phyloP scores from a whole-genome alignment of 2,329 filamentous ascomycete species.

The Cryphonectria naterciae region DNA sequence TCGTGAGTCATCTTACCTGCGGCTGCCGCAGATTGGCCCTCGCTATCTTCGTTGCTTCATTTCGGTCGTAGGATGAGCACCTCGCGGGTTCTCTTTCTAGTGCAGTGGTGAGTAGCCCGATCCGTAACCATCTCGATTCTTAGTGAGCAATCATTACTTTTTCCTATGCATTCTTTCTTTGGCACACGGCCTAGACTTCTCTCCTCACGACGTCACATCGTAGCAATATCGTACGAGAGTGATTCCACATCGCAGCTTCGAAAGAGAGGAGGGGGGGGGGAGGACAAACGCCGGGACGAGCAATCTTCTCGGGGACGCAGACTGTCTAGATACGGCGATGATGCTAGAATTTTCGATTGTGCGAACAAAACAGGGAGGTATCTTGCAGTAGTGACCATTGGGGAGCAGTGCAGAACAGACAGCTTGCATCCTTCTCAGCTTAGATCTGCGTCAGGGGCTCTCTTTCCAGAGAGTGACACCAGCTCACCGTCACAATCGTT shows the following conservation, averaged over 20 bases:
- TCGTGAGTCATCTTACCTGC: neutral
- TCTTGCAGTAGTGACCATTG: neutral
- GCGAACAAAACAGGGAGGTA: neutral
- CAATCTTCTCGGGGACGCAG: neutral
- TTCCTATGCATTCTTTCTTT: neutral
- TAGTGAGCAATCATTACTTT: neutral
- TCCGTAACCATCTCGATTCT: neutral
- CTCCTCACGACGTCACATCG: neutral
- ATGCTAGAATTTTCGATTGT: neutral
- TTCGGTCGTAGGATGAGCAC: neutral
- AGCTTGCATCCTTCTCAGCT: conserved; percentile 1
- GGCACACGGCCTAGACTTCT: neutral
- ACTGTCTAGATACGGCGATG: neutral
- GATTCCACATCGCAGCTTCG: neutral
- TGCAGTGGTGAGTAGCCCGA: neutral
- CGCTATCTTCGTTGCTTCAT: neutral
- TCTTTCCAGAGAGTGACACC: neutral
- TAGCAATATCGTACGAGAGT: neutral
- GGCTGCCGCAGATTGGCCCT: neutral
- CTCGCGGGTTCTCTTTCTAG: neutral
- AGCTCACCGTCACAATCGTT: conserved; percentile 11
- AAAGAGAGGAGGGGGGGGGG: neutral
- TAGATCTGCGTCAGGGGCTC: neutral
- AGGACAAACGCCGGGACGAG: neutral
- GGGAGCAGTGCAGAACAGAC: neutral